Evolutionary conservation across 192 early-diverging fungal genomes (phyloP).

Genomic region (Coemansia sp.): DNA sequence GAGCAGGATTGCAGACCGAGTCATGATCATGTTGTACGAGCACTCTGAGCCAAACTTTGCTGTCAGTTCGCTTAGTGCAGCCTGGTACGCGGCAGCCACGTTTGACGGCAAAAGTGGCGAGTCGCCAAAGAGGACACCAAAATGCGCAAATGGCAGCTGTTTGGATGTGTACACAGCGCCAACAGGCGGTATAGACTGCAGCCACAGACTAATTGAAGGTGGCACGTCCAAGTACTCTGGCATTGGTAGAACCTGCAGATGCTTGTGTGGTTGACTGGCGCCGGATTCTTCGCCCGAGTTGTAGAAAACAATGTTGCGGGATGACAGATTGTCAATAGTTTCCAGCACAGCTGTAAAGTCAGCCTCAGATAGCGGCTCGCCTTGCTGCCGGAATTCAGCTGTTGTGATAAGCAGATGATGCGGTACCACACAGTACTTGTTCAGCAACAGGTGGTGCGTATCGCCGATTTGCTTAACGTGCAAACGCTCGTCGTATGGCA

Average conservation of each 20-base stretch:
- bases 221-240: slow-evolving; percentile 24
- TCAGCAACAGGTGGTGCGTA: slow-evolving; percentile 58
- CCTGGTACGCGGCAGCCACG: slow-evolving; percentile 16
- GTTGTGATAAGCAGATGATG: slow-evolving; percentile 61
- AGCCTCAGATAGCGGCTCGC: slow-evolving; percentile 26
- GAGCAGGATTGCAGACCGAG: slow-evolving; percentile 52
- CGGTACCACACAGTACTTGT: slow-evolving; percentile 63
- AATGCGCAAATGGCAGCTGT: slow-evolving; percentile 43
- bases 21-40: slow-evolving; percentile 64
- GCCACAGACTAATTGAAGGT: slow-evolving; percentile 25
- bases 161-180: slow-evolving; percentile 14
- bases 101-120: background rate
- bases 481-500: slow-evolving; percentile 36
- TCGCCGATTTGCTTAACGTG: slow-evolving; percentile 33
- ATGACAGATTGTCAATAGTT: slow-evolving; percentile 13
- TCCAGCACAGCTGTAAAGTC: slow-evolving; percentile 44
- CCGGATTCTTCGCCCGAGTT: slow-evolving; percentile 52
- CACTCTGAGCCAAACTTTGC: slow-evolving; percentile 5
- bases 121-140: slow-evolving; percentile 23
- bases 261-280: slow-evolving; percentile 62
- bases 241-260: slow-evolving; percentile 63
- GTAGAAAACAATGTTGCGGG: slow-evolving; percentile 47
- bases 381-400: slow-evolving; percentile 52
- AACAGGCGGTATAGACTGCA: slow-evolving; percentile 8
- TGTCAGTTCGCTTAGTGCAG: slow-evolving; percentile 17